These are phyloP conservation scores for Rhytidiadelphus loreus DNA, from an alignment of 225 moss, liverwort and hornwort genomes.

Conservation along the genomic window DNA sequence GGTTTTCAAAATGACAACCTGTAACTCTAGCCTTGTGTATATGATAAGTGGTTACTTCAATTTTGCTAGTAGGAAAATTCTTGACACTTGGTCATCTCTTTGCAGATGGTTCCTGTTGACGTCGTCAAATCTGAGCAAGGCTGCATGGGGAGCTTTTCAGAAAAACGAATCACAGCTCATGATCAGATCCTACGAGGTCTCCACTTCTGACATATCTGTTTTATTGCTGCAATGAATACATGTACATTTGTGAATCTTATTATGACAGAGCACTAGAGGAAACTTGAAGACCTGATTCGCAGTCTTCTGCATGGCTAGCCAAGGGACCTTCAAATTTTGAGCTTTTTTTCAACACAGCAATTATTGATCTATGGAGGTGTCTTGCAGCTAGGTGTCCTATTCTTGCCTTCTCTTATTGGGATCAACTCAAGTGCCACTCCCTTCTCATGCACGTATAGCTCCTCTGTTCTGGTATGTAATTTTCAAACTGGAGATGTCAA, in stretches of 20 bases:
- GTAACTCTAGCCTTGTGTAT: background rate
- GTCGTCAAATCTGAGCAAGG: slow-evolving; percentile 93
- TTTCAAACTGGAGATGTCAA: background rate
- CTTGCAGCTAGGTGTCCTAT: slow-evolving; percentile 80
- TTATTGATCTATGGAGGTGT: background rate
- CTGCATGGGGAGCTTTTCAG: slow-evolving; percentile 87
- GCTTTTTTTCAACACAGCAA: background rate
- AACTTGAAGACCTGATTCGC: background rate
- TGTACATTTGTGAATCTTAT: background rate
- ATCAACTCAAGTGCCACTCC: slow-evolving; percentile 7
- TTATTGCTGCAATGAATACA: background rate
- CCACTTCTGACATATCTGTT: background rate
- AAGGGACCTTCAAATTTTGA: background rate
- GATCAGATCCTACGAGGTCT: slow-evolving; percentile 96
- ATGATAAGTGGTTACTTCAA: background rate
- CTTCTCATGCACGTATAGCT: slow-evolving; percentile 73
- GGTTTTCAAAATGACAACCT: background rate
- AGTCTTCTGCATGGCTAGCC: background rate
- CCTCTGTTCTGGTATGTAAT: slow-evolving; percentile 28
- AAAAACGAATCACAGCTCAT: slow-evolving; percentile 78
- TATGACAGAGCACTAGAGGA: background rate
- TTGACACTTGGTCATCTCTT: background rate
- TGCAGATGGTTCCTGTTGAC: slow-evolving; percentile 86
- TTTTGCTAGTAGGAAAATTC: background rate
- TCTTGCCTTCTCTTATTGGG: slow-evolving; percentile 56